phyloP scores from a whole-genome alignment of 2,329 filamentous ascomycete genomes.

The Microdochium trichocladiopsis region DNA sequence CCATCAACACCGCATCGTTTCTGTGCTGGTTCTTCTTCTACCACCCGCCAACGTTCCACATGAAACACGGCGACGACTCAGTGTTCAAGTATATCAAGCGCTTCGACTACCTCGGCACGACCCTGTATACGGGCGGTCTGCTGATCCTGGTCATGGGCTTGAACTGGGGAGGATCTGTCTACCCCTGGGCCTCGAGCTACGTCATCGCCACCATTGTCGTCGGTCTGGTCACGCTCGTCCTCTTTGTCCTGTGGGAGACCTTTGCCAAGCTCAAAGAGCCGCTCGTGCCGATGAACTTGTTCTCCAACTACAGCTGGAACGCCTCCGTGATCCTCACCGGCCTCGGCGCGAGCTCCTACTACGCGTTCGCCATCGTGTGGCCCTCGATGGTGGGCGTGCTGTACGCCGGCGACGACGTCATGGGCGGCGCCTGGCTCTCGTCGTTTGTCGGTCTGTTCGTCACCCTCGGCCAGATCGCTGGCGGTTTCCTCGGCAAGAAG shows the following conservation, averaged over 20 bases:
- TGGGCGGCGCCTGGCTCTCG: conserved; percentile 15
- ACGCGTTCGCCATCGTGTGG: conserved; percentile 29
- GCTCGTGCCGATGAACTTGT: conserved; percentile 26
- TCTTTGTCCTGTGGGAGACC: conserved; percentile 43
- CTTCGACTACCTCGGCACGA: conserved; percentile 41
- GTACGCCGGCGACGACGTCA: conserved; percentile 15
- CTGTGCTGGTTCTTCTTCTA: conserved; percentile 36
- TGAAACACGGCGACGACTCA: conserved; percentile 31
- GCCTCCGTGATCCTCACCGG: conserved; percentile 21
- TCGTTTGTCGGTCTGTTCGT: conserved; percentile 20
- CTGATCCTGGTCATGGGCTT: conserved; percentile 39
- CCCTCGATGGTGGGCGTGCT: conserved; percentile 23
- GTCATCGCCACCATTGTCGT: conserved; percentile 47
- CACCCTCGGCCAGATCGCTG: conserved; percentile 16
- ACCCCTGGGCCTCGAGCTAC: conserved; percentile 46
- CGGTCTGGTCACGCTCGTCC: conserved; percentile 36
- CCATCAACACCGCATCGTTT: conserved; percentile 30
- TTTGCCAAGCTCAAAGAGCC: conserved; percentile 19
- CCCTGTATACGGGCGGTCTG: conserved; percentile 37
- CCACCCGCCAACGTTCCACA: conserved; percentile 35
- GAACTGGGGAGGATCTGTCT: conserved; percentile 54
- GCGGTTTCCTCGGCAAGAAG: conserved; percentile 14
- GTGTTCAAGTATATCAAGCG: conserved; percentile 25
- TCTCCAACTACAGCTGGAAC: conserved; percentile 22
- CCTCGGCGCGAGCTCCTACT: conserved; percentile 28